A percentile compares a stretch with the other conserved stretches of the same genome.
Evolutionary conservation across 2,329 filamentous ascomycete species (phyloP).

Genomic region (Metarhizium anisopliae): DNA sequence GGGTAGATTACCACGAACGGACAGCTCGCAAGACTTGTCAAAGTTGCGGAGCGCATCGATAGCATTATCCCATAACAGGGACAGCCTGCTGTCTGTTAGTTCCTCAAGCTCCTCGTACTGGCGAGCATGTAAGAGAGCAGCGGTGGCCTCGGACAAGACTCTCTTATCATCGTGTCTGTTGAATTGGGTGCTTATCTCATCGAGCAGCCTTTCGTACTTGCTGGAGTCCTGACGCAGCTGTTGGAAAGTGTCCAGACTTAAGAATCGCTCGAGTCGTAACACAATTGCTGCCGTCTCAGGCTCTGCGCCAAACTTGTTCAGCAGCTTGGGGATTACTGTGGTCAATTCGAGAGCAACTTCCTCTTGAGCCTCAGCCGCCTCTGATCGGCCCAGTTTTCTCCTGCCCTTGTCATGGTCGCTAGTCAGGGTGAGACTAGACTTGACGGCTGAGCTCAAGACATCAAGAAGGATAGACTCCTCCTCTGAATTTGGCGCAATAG

Average conservation of each 20-base stretch:
- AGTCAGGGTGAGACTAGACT: conserved; percentile 57
- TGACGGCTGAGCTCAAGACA: conserved; percentile 75
- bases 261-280: conserved; percentile 72
- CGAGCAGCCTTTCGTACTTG: conserved; percentile 70
- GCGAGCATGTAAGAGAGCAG: conserved; percentile 75
- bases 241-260: conserved; percentile 81
- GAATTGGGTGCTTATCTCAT: conserved; percentile 92
- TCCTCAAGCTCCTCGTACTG: conserved; percentile 85
- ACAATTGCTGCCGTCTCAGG: conserved; percentile 80
- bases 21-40: conserved; percentile 62
- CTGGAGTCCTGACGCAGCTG: conserved; percentile 80
- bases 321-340: conserved; percentile 67
- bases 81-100: conserved; percentile 69
- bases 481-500: conserved; percentile 61
- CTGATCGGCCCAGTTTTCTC: conserved; percentile 49
- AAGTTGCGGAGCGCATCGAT: conserved; percentile 65
- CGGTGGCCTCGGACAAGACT: conserved; percentile 75
- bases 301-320: conserved; percentile 90
- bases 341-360: conserved; percentile 71
- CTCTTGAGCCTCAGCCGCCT: conserved; percentile 65
- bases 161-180: conserved; percentile 80
- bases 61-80: conserved; percentile 77
- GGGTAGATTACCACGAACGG: conserved; percentile 58
- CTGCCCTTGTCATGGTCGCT: conserved; percentile 55
- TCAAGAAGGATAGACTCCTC: conserved; percentile 85